Evolutionary conservation across 371 early-diverging fungal genomes (phyloP), one percentile per base, ranked within the genome.

Genomic region (Paraphysoderma sedebokerense): DNA sequence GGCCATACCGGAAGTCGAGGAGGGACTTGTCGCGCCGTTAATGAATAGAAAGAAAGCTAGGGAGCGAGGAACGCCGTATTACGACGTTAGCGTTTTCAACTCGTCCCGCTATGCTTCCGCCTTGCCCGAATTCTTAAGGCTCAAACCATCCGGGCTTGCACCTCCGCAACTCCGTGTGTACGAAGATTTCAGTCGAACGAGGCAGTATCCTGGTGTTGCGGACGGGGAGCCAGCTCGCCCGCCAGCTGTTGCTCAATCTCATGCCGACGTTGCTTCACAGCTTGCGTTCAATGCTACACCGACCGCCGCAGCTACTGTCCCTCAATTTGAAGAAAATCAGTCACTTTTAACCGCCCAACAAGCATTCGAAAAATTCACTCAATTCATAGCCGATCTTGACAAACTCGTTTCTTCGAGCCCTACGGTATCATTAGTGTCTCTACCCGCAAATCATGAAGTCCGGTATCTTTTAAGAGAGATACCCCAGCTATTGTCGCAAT

Each of bases 1-100:
- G 53, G 87, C 89, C 0, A 66, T 82, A 4, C 65, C 77, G 15
- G 85, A 90, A 49, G 82, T 98, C 31, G 91, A 92, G 54, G 80
- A 85, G 39, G 57, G 66, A 9, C 68, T 97, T 39, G 61, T 64
- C 19, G 56, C 68, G 12, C 71, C 84, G 9, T 87, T 73, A 48
- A 39, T 68, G 9, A 72, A 61, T 30, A 74, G 98, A 34, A 73
- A 82, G 56, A 87, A 85, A 52, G 85, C 85, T 55, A 75, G 93
- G 2, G 93, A 92, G 54, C 46, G 48, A 13, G 82, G 75, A 11
- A 88, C 89, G 58, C 87, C 89, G 9, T 96, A 70, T 65, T 84
- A 81, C 54, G 95, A 95, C 60, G 68, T 84, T 56, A 70, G 76
- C 8, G 72, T 79, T 0, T 83, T 76, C 47, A 64, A 77, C 12